Evolutionary conservation across 2,329 filamentous ascomycete genomes (phyloP).

Genomic region (Hypoxylon sp.): DNA sequence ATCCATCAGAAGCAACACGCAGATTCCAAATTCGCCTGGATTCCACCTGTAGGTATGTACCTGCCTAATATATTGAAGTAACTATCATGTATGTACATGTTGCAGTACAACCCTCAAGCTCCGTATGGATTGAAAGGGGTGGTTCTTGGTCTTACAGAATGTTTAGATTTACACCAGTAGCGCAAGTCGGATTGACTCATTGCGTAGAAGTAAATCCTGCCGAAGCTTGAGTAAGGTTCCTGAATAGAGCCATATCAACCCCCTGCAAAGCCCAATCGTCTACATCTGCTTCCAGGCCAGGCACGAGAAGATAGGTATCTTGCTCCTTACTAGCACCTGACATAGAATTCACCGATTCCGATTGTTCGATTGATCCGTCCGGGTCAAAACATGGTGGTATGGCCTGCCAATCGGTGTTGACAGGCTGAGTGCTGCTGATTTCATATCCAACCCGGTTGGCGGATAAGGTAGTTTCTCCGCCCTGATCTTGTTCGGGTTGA

Average conservation of each 20-base stretch:
- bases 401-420: slow-evolving; percentile 38
- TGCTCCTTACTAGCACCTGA: neutral
- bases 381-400: slow-evolving; percentile 24
- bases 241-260: slow-evolving; percentile 54
- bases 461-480: neutral
- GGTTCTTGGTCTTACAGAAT: no score
- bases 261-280: slow-evolving; percentile 51
- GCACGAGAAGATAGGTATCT: slow-evolving; percentile 29
- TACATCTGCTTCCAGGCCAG: slow-evolving; percentile 29
- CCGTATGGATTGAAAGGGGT: no score
- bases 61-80: no score
- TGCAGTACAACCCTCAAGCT: no score
- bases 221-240: slow-evolving; percentile 38
- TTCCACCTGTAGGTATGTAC: no score
- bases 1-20: no score
- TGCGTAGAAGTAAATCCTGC: no score
- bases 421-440: slow-evolving; percentile 29
- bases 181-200: no score
- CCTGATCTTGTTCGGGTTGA: neutral
- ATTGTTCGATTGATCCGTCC: neutral
- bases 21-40: no score
- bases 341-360: neutral
- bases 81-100: no score
- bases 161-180: no score
- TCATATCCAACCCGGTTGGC: slow-evolving; percentile 23